phyloP scores from a whole-genome alignment of 495 filamentous ascomycete species.

The Penicillium herquei region DNA sequence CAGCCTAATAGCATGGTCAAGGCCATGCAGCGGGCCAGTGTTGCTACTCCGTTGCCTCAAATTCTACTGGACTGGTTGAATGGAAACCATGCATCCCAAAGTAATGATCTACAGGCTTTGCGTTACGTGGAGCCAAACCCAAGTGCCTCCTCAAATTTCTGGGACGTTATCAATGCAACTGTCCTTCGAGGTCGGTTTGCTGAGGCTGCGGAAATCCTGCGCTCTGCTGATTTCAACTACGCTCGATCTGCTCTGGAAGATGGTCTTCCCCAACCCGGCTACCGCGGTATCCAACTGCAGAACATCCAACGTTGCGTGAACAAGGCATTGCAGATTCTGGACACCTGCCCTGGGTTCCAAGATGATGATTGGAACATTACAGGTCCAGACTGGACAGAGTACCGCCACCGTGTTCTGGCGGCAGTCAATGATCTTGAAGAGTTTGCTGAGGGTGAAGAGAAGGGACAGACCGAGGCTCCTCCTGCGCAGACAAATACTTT shows the following conservation, averaged over 20 bases:
- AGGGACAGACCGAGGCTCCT: slow-evolving; percentile 23
- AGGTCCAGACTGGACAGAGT: slow-evolving; percentile 73
- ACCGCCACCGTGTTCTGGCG: slow-evolving; percentile 65
- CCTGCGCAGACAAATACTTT: slow-evolving; percentile 37
- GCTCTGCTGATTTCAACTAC: slow-evolving; percentile 69
- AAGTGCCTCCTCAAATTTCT: slow-evolving; percentile 70
- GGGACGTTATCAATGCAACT: slow-evolving; percentile 68
- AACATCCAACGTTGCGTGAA: slow-evolving; percentile 69
- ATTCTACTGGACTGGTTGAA: slow-evolving; percentile 79
- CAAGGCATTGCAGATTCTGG: slow-evolving; percentile 61
- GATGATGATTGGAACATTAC: slow-evolving; percentile 72
- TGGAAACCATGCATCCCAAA: slow-evolving; percentile 61
- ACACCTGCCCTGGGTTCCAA: slow-evolving; percentile 64
- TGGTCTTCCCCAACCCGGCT: slow-evolving; percentile 58
- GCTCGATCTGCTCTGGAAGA: slow-evolving; percentile 60
- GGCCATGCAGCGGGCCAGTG: slow-evolving; percentile 34
- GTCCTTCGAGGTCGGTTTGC: slow-evolving; percentile 69
- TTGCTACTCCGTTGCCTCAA: slow-evolving; percentile 59
- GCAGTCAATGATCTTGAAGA: slow-evolving; percentile 64
- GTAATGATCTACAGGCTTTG: slow-evolving; percentile 58
- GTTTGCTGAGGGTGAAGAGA: slow-evolving; percentile 71
- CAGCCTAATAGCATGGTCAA: slow-evolving; percentile 31
- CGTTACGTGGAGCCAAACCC: slow-evolving; percentile 63
- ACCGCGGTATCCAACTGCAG: slow-evolving; percentile 65
- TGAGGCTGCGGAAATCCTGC: slow-evolving; percentile 61